Evolutionary conservation across 192 early-diverging fungal species (phyloP), one percentile per base, ranked within the genome.

Genomic region (Entrophospora sp.): DNA sequence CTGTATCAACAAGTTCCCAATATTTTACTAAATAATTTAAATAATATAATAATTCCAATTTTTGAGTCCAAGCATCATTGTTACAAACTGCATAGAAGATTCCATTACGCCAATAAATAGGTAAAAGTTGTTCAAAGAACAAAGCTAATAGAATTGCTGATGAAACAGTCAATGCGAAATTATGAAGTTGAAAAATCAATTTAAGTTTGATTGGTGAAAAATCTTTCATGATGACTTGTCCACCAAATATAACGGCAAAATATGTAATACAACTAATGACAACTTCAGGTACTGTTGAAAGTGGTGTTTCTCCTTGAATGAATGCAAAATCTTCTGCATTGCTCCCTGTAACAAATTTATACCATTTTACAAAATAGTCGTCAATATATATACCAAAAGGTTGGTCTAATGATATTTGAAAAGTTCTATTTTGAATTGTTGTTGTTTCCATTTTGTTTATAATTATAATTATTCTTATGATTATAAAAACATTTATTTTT

Each of bases 1-100:
- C 75, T 14, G 92, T 96, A 71, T 94, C 92, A 51, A 81, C 75
- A 61, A 96, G 80, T 75, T 95, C 92, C 80, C 87, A 85, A 80
- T 89, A 93, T 78, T 95, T 95, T 73, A 91, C 86, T 44, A 93
- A 81, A 75, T 94, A 94, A 80, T 95, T 95, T 65, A 95, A 79
- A 72, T 91, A 93, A 81, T 93, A 95, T 13, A 89, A 76, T 46
- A 91, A 73, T 69, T 93, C 89, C 32, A 94, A 75, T 44, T 79
- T 78, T 69, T 91, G 87, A 48, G 86, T 90, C 86, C 86, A 91
- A 40, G 82, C 86, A 56, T 78, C 66, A 37, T 76, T 64, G 58
- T 81, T 45, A 75, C 91, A 93, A 38, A 93, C 75, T 27, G 86
- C 78, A 48, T 83, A 82, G 69, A 89, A 85, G 18, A 91, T 42